phyloP scores from a whole-genome alignment of 306 rosid genomes.

The Cicer arietinum region DNA sequence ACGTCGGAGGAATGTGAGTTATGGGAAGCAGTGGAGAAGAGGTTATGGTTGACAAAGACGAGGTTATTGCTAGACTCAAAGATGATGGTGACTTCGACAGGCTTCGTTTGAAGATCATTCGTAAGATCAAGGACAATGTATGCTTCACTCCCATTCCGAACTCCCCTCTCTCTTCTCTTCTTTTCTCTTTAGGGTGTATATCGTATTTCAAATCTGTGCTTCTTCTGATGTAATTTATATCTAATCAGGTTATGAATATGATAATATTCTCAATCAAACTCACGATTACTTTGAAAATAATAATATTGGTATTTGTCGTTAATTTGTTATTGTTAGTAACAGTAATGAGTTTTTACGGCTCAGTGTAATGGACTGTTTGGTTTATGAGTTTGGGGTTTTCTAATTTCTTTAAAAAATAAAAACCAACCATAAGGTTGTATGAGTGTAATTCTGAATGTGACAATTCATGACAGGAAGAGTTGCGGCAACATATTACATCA shows the following conservation, averaged over 20 bases:
- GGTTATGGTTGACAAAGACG: constrained; percentile 58
- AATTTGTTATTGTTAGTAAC: neutral
- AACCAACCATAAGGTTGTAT: neutral
- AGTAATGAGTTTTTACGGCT: neutral
- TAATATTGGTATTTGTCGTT: neutral
- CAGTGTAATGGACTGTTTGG: neutral
- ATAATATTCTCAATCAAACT: neutral
- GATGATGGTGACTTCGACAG: constrained; percentile 95
- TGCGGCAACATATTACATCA: constrained; percentile 64
- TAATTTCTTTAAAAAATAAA: neutral
- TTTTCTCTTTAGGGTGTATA: constrained; percentile 33
- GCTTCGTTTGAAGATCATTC: constrained; percentile 86
- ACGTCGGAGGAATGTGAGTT: constrained; percentile 1
- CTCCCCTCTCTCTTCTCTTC: neutral
- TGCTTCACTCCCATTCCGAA: neutral
- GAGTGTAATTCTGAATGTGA: constrained; percentile 36
- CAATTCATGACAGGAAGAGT: constrained; percentile 60
- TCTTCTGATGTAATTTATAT: neutral
- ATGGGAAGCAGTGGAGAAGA: constrained; percentile 45
- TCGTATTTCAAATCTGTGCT: neutral
- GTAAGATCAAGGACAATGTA: constrained; percentile 82
- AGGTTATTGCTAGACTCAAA: constrained; percentile 78
- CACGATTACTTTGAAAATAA: neutral
- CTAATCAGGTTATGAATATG: neutral
- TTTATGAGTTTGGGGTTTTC: constrained; percentile 6